Evolutionary conservation across 2,329 filamentous ascomycete species (phyloP), one percentile per base, ranked within the genome.

Genomic region (Laburnicola sp.): DNA sequence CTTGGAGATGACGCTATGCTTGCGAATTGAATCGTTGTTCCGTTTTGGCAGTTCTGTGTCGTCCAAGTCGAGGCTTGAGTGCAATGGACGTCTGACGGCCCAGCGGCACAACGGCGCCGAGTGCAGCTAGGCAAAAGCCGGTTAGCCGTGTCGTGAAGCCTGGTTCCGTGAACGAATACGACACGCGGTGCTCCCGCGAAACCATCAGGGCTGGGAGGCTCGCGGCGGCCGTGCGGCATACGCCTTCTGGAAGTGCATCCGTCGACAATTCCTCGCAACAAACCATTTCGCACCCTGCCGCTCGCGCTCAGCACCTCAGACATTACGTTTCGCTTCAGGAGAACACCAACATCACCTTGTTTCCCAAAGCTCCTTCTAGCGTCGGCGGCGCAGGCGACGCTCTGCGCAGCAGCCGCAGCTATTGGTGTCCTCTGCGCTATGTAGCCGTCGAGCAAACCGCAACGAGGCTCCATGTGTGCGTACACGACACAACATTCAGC

Each of bases 61-160:
- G 36, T 28, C 37, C 16, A 49, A 32, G 47, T 31, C 37, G 36
- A 31, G 31, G 10, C 22, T 50, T 50, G 48, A 48, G 47, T 53
- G 41, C 42, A 56, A 54, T 59, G 48, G 46, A 56, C 51, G 58
- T 53, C 47, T 35, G 43, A 52, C 51, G 56, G 46, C 44, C 50
- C 46, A 10, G 49, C 41, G 53, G 49, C 58, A 56, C 48, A 50
- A 45, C 42, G 42, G 42, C 53, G 51, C 51, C 45, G 48, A 51
- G 43, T 41, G 45, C 27, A 40, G 39, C 50, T 48, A 42, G 10
- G 34, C 26, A 27, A 5, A 57, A 53, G 40, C 32, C 44, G 54
- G 11, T 21, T 57, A 54, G 54, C 39, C 28, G 34, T 32, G 28
- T 54, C 32, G 32, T 16, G 16, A 45, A 28, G 45, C 40, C 51